These are phyloP conservation scores for Galeopsis tetrahit DNA, from an alignment of 257 asterid genomes.

Conservation along the genomic window DNA sequence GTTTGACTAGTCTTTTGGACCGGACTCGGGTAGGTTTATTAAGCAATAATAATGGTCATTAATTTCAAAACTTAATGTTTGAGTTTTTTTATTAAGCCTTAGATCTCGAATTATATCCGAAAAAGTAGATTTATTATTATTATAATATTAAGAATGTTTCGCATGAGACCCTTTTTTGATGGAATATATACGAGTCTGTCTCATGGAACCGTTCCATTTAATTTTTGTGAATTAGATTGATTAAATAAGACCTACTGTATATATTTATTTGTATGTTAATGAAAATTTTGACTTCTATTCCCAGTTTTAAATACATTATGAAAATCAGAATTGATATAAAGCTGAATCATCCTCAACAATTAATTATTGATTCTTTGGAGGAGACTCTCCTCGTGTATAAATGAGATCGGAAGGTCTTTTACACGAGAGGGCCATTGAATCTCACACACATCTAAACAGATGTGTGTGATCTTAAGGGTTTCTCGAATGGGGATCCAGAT, in stretches of 20 bases:
- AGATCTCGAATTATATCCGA: neutral
- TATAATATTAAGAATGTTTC: too few relatives aligned
- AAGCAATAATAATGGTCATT: neutral
- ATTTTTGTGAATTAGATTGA: too few relatives aligned
- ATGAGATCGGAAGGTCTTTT: too few relatives aligned
- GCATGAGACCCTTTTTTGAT: too few relatives aligned
- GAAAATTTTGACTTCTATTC: neutral
- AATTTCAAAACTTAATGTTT: neutral
- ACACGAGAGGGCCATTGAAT: too few relatives aligned
- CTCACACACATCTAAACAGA: too few relatives aligned
- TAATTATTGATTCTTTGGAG: neutral
- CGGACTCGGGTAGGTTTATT: neutral
- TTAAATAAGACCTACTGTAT: neutral
- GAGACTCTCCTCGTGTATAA: too few relatives aligned
- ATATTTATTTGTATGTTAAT: neutral
- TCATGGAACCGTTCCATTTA: neutral
- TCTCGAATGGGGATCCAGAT: too few relatives aligned
- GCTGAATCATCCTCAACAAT: neutral
- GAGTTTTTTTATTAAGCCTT: neutral
- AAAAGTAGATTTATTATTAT: neutral
- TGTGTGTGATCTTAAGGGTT: too few relatives aligned
- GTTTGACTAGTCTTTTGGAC: neutral
- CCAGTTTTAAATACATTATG: neutral
- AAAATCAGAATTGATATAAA: neutral
- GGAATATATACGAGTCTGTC: too few relatives aligned